Evolutionary conservation across 208 protist genomes (phyloP), one percentile per base, ranked within the genome.

Genomic region (Crithidia sp.): DNA sequence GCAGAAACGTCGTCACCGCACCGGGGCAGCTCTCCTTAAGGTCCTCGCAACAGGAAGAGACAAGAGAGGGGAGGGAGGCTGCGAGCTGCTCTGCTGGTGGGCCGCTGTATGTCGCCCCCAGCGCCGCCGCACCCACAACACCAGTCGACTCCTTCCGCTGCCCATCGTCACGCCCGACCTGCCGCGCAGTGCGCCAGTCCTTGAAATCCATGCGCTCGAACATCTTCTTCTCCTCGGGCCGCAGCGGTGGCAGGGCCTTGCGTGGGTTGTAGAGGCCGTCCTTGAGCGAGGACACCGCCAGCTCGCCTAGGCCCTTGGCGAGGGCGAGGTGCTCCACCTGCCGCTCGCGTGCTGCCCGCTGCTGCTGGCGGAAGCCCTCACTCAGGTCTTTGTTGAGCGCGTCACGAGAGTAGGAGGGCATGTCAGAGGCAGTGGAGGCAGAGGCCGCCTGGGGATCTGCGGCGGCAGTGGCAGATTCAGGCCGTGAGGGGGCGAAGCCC

Each of bases 241-340:
- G 79, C 13, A 87, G 67, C 2, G 83, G 76, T 28, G 81, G 66
- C 19, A 96, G 67, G 17, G 83, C 86, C 44, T 82, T 86, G 14
- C 78, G 82, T 8, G 92, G 92, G 47, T 72, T 76, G 69, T 96
- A 96, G 56, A 77, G 16, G 47, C 84, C 87, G 0, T 80, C 74
- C 10, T 81, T 71, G 19, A 96, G 72, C 10, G 84, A 90, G 50
- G 68, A 44, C 45, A 89, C 79, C 2, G 92, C 92, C 2, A 47
- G 55, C 16, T 63, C 62, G 54, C 92, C 92, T 16, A 96, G 75
- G 16, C 92, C 92, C 63, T 85, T 90, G 14, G 89, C 92, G 40
- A 96, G 79, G 8, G 87, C 76, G 6, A 93, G 61, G 5, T 87
- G 74, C 17, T 92, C 74, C 36, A 96, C 74, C 54, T 92, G 84